These are phyloP conservation scores for Colletotrichum eleusines DNA, from an alignment of 2,329 filamentous ascomycete genomes.

Conservation along the genomic window DNA sequence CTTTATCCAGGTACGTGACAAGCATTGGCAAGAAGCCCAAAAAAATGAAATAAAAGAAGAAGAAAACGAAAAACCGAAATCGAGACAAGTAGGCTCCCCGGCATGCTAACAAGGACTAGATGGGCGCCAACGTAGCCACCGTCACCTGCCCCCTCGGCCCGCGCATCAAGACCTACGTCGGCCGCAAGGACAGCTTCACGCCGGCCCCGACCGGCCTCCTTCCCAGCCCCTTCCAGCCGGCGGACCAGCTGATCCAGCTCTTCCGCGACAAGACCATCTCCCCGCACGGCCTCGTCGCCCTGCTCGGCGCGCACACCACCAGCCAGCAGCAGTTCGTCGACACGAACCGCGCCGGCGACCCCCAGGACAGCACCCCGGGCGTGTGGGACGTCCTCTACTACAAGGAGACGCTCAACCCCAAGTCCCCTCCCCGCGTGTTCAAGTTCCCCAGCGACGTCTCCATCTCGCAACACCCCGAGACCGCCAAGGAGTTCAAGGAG, in stretches of 20 bases:
- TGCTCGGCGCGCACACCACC: slow-evolving; percentile 67
- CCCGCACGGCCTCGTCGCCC: slow-evolving; percentile 62
- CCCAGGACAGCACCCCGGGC: slow-evolving; percentile 65
- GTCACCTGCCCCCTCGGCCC: slow-evolving; percentile 61
- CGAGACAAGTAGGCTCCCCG: background rate
- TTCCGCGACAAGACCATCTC: slow-evolving; percentile 67
- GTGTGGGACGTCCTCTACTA: slow-evolving; percentile 68
- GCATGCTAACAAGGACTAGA: slow-evolving; percentile 47
- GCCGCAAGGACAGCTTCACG: slow-evolving; percentile 59
- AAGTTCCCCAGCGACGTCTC: slow-evolving; percentile 58
- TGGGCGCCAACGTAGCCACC: slow-evolving; percentile 63
- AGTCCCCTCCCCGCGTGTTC: slow-evolving; percentile 53
- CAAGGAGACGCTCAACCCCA: slow-evolving; percentile 50
- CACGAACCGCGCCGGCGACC: slow-evolving; percentile 53
- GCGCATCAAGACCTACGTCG: slow-evolving; percentile 63
- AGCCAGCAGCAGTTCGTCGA: slow-evolving; percentile 62
- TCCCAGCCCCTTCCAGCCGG: slow-evolving; percentile 56
- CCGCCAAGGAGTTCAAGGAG: slow-evolving; percentile 52
- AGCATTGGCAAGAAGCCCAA: too few relatives aligned
- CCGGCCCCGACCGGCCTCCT: slow-evolving; percentile 57
- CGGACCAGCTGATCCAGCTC: slow-evolving; percentile 60
- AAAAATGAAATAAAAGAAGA: too few relatives aligned
- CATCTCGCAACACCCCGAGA: slow-evolving; percentile 53
- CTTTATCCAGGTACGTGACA: slow-evolving; percentile 51
- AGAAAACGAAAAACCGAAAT: too few relatives aligned